A percentile compares a stretch with the other conserved stretches of the same genome.
phyloP scores from a whole-genome alignment of 1,284 basidiomycete species.

The Ustilago nuda region DNA sequence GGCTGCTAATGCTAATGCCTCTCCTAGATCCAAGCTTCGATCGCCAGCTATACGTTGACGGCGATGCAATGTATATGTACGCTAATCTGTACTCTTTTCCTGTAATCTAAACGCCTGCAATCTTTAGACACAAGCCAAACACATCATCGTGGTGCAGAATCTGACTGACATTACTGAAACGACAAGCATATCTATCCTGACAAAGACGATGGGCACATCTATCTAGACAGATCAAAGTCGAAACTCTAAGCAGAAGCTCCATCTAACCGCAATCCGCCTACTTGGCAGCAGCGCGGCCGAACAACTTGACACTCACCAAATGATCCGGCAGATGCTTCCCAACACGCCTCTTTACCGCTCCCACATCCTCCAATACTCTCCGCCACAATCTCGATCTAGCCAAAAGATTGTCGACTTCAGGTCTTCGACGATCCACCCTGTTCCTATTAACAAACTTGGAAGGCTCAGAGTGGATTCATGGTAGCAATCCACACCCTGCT shows the following conservation, averaged over 20 bases:
- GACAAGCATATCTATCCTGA: too few relatives aligned
- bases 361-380: slow-evolving; percentile 45
- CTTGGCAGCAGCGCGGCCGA: slow-evolving; percentile 8
- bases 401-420: slow-evolving; percentile 54
- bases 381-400: slow-evolving; percentile 52
- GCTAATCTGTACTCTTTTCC: slow-evolving; percentile 1
- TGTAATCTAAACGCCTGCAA: background rate
- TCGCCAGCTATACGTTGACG: too few relatives aligned
- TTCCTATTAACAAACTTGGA: slow-evolving; percentile 51
- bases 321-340: slow-evolving; percentile 40
- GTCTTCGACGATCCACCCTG: slow-evolving; percentile 34
- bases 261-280: background rate
- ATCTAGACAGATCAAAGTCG: background rate
- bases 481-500: too few relatives aligned
- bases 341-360: slow-evolving; percentile 27
- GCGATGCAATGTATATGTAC: background rate
- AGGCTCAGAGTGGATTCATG: slow-evolving; percentile 36
- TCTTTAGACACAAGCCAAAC: background rate
- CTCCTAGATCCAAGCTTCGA: background rate
- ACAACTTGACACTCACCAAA: slow-evolving; percentile 28
- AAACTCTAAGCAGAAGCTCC: background rate
- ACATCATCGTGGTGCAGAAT: background rate
- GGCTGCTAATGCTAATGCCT: slow-evolving; percentile 1
- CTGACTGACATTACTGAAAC: background rate
- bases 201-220: background rate